phyloP scores from a whole-genome alignment of 257 asterid genomes.

The Jasminum sambac region DNA sequence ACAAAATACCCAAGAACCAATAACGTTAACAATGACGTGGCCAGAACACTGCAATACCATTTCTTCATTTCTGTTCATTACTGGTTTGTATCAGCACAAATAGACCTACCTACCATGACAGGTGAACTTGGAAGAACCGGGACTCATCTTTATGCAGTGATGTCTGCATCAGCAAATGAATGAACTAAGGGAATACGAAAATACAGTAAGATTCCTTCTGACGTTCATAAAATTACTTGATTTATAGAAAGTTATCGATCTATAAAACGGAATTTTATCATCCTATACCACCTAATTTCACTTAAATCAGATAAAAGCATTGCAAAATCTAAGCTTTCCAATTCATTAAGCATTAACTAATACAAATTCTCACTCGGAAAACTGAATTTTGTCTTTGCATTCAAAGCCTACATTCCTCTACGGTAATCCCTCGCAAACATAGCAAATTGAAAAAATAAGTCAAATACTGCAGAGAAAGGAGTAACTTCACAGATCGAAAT shows the following conservation, averaged over 20 bases:
- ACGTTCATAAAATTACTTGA: background rate
- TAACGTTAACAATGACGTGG: constrained; percentile 65
- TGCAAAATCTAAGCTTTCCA: background rate
- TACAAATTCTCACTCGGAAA: background rate
- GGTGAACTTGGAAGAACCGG: constrained; percentile 26
- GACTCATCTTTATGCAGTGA: constrained; percentile 22
- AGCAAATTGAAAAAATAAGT: background rate
- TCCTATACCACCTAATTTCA: background rate
- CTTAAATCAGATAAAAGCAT: background rate
- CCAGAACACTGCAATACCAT: constrained; percentile 69
- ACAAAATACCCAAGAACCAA: constrained; percentile 60
- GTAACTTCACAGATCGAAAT: constrained; percentile 33
- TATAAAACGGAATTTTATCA: too few species aligned
- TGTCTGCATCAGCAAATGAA: constrained; percentile 35
- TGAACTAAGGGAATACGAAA: constrained; percentile 6
- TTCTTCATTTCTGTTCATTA: constrained; percentile 77
- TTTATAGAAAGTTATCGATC: constrained; percentile 17
- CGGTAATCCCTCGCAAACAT: too few species aligned
- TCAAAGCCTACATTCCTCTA: background rate
- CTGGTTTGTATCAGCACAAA: constrained; percentile 31
- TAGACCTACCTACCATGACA: constrained; percentile 23
- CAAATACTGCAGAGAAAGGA: constrained; percentile 1
- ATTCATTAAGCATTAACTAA: constrained; percentile 1
- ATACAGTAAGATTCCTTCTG: background rate
- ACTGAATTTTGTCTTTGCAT: constrained; percentile 4